phyloP scores from a whole-genome alignment of 1,139 yeast species.

The Debaryomyces subglobosus region DNA sequence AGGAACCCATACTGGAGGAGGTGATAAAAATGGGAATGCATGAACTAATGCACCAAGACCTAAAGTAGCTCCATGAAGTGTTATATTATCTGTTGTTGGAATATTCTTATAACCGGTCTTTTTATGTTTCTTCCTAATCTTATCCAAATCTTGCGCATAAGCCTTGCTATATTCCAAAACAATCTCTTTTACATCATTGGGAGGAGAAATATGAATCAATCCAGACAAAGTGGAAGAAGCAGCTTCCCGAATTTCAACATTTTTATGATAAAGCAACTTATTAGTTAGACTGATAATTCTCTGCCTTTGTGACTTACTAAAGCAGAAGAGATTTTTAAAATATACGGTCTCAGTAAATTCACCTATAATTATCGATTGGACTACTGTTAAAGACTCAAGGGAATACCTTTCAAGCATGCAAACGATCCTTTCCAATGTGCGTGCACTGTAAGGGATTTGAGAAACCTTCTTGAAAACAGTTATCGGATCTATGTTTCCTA shows the following conservation, averaged over 20 bases:
- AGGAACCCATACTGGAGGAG: slow-evolving; percentile 93
- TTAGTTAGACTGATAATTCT: slow-evolving; percentile 57
- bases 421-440: slow-evolving; percentile 50
- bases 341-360: slow-evolving; percentile 75
- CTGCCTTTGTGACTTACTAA: slow-evolving; percentile 52
- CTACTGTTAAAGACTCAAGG: slow-evolving; percentile 52
- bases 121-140: slow-evolving; percentile 33
- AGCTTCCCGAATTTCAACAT: slow-evolving; percentile 73
- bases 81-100: slow-evolving; percentile 45
- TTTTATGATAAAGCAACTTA: slow-evolving; percentile 61
- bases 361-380: slow-evolving; percentile 69
- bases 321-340: slow-evolving; percentile 66
- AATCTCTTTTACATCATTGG: slow-evolving; percentile 48
- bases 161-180: slow-evolving; percentile 27
- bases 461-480: slow-evolving; percentile 58
- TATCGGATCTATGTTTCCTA: slow-evolving; percentile 65
- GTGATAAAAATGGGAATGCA: slow-evolving; percentile 90
- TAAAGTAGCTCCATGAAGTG: slow-evolving; percentile 82
- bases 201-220: slow-evolving; percentile 76
- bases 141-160: slow-evolving; percentile 35
- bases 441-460: slow-evolving; percentile 55
- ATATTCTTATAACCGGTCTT: slow-evolving; percentile 30
- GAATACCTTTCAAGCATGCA: slow-evolving; percentile 52
- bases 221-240: slow-evolving; percentile 82
- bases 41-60: slow-evolving; percentile 88